Conservation (phyloP, 805 yeast species). For the Metschnikowia cerradonensis region DNA sequence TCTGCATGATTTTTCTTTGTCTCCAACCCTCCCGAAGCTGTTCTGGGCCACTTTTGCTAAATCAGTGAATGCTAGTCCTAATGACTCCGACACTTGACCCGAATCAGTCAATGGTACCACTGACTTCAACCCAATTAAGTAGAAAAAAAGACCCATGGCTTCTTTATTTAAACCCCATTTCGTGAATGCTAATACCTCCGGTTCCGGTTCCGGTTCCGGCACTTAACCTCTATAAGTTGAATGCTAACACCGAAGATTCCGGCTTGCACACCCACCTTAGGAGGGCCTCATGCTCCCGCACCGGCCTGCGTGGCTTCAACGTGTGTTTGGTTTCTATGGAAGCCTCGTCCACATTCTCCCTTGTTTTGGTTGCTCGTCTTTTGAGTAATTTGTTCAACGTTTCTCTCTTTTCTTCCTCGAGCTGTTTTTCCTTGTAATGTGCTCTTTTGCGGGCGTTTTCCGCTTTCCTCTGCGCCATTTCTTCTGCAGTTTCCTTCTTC, state of each 20-base stretch:
- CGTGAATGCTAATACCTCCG: too few species aligned
- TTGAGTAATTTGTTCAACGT: slow-evolving; percentile 82
- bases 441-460: slow-evolving; percentile 87
- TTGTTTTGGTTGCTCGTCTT: slow-evolving; percentile 73
- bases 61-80: slow-evolving; percentile 7
- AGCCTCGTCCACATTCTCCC: slow-evolving; percentile 38
- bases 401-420: slow-evolving; percentile 91
- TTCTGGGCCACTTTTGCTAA: background rate
- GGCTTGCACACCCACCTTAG: slow-evolving; percentile 36
- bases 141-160: too few species aligned
- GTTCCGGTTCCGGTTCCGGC: too few species aligned
- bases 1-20: background rate
- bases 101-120: too few species aligned
- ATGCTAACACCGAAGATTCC: slow-evolving; percentile 11
- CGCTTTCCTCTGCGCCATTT: slow-evolving; percentile 72
- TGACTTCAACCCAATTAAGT: too few species aligned
- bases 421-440: slow-evolving; percentile 72
- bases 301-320: slow-evolving; percentile 40
- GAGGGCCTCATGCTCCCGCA: slow-evolving; percentile 43
- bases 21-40: background rate
- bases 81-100: slow-evolving; percentile 7
- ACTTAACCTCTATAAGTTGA: background rate
- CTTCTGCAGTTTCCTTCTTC: slow-evolving; percentile 74
- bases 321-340: slow-evolving; percentile 15
- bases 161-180: too few species aligned